Evolutionary conservation across 805 yeast species (phyloP), one percentile per base, ranked within the genome.

Genomic region (Brettanomyces sp.): DNA sequence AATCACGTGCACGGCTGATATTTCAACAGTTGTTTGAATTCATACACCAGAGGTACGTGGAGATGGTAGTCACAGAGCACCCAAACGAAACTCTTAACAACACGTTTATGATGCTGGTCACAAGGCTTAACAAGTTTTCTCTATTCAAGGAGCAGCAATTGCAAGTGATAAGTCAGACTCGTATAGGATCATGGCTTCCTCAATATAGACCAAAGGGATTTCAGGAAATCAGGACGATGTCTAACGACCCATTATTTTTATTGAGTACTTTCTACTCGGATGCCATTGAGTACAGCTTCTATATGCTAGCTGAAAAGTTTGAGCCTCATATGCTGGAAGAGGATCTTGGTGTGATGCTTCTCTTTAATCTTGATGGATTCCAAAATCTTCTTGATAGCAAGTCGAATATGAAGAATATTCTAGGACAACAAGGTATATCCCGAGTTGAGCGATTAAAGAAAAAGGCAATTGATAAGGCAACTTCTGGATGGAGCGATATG

Each of bases 401-500:
- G 37, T 47, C 55, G 1, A 24, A 43, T 7, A 54, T 85, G 18
- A 70, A 68, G 47, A 69, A 66, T 37, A 69, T 82, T 11, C 61
- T 88, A 39, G 85, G 85, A 1, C 59, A 67, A 14, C 57, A 67
- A 1, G 95, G 95, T 0, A 62, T 68, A 14, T 80, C 76, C 42
- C 68, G 96, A 46, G 56, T 85, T 5, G 82, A 76, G 41, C 77
- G 79, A 53, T 63, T 93, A 53, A 80, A 82, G 56, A 88, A 85
- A 58, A 69, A 90, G 50, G 87, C 82, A 41, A 64, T 85, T 55
- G 84, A 82, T 55, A 67, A 79, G 54, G 85, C 88, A 58, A 72
- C 88, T 46, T 76, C 67, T 42, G 83, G 77, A 52, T 91, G 98
- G 98, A 83, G 84, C 52, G 73, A 73, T 47, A 79, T 85, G 23